Evolutionary conservation across 2,329 filamentous ascomycete species (phyloP).

Genomic region (Claviceps spartinae): DNA sequence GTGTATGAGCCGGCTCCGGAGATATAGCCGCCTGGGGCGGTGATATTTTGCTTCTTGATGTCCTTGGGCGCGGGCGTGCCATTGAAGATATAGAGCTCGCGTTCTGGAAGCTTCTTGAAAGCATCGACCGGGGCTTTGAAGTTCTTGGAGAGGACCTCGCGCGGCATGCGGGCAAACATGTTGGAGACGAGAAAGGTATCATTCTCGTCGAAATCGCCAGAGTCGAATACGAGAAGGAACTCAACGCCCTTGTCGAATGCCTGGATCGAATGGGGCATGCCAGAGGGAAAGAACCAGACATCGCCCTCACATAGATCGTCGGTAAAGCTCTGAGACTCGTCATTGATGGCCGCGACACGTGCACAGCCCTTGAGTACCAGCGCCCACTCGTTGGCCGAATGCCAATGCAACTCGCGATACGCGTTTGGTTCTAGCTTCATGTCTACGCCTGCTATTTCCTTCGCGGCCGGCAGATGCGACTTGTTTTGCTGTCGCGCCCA

Average conservation of each 20-base stretch:
- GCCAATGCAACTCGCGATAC: conserved; percentile 53
- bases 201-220: conserved; percentile 44
- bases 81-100: conserved; percentile 39
- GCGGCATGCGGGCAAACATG: conserved; percentile 35
- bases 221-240: conserved; percentile 47
- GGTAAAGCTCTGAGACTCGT: conserved; percentile 33
- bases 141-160: conserved; percentile 41
- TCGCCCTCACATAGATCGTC: conserved; percentile 27
- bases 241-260: conserved; percentile 41
- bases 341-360: conserved; percentile 36
- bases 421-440: conserved; percentile 44
- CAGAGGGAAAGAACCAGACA: conserved; percentile 31
- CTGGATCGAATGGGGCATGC: conserved; percentile 38
- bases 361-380: conserved; percentile 40
- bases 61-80: conserved; percentile 32
- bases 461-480: conserved; percentile 33
- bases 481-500: conserved; percentile 43
- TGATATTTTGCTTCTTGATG: conserved; percentile 33
- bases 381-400: conserved; percentile 39
- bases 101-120: conserved; percentile 32
- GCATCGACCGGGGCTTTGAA: conserved; percentile 32
- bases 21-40: conserved; percentile 29
- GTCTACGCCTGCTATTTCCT: conserved; percentile 42
- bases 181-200: conserved; percentile 44
- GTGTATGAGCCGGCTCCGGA: conserved; percentile 27